Conservation (phyloP, 179 eudicot species). For the Vitellaria paradoxa region DNA sequence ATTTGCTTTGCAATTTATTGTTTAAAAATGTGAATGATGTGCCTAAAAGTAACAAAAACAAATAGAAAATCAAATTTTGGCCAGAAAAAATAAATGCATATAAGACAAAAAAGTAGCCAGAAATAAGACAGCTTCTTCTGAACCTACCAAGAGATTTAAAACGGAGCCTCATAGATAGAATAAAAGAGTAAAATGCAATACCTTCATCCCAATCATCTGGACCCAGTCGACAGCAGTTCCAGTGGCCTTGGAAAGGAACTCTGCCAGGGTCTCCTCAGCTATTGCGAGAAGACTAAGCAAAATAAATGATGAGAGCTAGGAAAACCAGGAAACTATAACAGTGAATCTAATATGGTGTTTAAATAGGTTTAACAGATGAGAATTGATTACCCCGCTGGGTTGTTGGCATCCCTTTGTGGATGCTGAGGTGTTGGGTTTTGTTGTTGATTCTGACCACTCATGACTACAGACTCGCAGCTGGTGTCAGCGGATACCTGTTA, state of each 20-base stretch:
- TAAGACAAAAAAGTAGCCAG: no score
- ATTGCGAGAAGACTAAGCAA: conserved; percentile 44
- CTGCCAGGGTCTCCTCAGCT: conserved; percentile 63
- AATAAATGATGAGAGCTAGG: not conserved
- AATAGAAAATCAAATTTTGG: no score
- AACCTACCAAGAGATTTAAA: no score
- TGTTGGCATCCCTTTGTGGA: conserved; percentile 49
- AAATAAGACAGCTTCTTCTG: no score
- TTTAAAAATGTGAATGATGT: no score
- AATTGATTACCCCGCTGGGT: conserved; percentile 56
- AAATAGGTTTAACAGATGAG: not conserved
- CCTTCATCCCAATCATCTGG: conserved; percentile 74
- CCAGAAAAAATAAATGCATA: no score
- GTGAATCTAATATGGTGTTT: not conserved
- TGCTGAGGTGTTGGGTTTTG: conserved; percentile 51
- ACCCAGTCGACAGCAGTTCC: conserved; percentile 76
- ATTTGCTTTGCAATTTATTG: no score
- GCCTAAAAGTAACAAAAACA: no score
- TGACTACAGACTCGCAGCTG: conserved; percentile 50
- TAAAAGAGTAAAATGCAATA: not conserved
- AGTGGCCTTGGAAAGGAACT: conserved; percentile 63
- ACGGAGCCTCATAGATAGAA: not conserved
- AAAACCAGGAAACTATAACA: not conserved
- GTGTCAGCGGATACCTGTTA: conserved; percentile 31
- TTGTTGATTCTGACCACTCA: conserved; percentile 48